Conservation (phyloP, 129 eudicot genomes). For the Oenanthe sinensis region DNA sequence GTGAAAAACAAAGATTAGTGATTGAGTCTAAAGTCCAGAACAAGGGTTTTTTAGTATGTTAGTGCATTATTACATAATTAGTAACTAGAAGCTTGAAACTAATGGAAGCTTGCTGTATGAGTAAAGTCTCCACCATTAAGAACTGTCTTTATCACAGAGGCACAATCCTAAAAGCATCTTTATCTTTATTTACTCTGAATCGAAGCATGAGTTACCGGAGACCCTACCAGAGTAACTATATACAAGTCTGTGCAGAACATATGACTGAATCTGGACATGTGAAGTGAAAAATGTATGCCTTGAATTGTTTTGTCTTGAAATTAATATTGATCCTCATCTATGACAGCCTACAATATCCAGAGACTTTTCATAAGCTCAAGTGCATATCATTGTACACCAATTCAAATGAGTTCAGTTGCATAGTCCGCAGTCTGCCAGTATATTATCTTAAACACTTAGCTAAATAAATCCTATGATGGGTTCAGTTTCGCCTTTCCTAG, state of each 20-base stretch:
- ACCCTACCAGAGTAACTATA: background rate
- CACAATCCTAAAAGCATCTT: background rate
- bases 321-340: background rate
- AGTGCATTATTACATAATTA: background rate
- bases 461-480: background rate
- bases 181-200: background rate
- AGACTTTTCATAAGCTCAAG: background rate
- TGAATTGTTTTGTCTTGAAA: background rate
- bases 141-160: background rate
- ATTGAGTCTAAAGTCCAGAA: background rate
- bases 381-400: background rate
- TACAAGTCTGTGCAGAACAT: background rate
- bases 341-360: background rate
- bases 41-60: background rate
- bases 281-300: background rate
- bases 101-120: background rate
- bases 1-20: background rate
- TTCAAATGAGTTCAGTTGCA: background rate
- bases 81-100: background rate
- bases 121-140: background rate
- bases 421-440: background rate
- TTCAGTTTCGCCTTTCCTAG: background rate
- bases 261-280: background rate
- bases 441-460: background rate
- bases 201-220: background rate